Base-by-base conservation (phyloP, 495 filamentous ascomycete genomes). In the Hypoxylon crocopeplum region DNA sequence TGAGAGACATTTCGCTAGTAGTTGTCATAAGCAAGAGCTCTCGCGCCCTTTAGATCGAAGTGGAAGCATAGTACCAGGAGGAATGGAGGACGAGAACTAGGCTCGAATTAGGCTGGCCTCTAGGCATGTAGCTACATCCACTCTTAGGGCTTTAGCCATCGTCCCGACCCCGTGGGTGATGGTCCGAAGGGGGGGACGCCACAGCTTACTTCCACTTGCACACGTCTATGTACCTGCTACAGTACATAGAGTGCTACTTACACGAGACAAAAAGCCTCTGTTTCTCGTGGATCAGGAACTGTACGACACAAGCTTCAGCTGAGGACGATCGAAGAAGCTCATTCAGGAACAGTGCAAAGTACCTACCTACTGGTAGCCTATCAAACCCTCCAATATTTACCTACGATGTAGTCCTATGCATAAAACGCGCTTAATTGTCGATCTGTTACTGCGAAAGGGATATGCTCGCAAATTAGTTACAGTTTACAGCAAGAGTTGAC, bases 381-480 rank as follows among this genome's bases (percentile, higher is more conserved):
- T 27, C 24, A 27, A 4, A 27, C n/a, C n/a, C n/a, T n/a, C n/a
- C n/a, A n/a, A n/a, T n/a, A n/a, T n/a, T 27, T 27, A 4, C 24
- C 8, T 8, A 8, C 8, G 4, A 27, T 3, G 24, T 27, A 27
- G 4, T 8, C 24, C 24, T 34, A 11, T 51, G 16, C 32, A 36
- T 53, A 33, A 12, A 17, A 13, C 1, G 24, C 7, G 38, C 7
- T 10, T n/a, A 22, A 19, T 20, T 50, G 58, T 15, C 21, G 41
- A 62, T 55, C 59, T 17, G 24, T 36, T 46, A 32, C 50, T n/a
- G 21, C 19, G 39, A 48, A 17, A 2, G 17, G 32, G 12, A 15
- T 47, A 47, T 21, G 2, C 40, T 48, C 52, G 47, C 52, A 62
- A 51, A 47, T 52, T 51, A 56, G n/a, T n/a, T n/a, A n/a, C n/a